Evolutionary conservation across 2,329 filamentous ascomycete species (phyloP).

Genomic region (Ophiosphaerella korrae): DNA sequence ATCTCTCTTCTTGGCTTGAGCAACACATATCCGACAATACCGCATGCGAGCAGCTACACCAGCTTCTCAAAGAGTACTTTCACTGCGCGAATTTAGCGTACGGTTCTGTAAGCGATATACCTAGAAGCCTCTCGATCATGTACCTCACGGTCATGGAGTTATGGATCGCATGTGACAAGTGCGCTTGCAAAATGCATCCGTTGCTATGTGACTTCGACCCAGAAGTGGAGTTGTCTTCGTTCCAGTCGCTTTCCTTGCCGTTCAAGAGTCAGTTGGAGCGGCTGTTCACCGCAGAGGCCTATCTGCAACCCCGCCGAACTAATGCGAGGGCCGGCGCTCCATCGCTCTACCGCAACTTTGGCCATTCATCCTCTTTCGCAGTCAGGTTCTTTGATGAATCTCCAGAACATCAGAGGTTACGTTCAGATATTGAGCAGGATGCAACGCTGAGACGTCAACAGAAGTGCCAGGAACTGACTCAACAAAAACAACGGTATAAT

Average conservation of each 20-base stretch:
- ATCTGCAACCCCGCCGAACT: slow-evolving; percentile 47
- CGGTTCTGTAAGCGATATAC: slow-evolving; percentile 46
- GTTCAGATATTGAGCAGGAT: slow-evolving; percentile 44
- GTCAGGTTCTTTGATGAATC: slow-evolving; percentile 57
- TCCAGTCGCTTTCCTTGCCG: slow-evolving; percentile 55
- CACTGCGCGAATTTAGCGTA: slow-evolving; percentile 15
- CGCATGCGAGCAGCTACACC: slow-evolving; percentile 27
- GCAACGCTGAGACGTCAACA: slow-evolving; percentile 37
- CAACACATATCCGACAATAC: slow-evolving; percentile 15
- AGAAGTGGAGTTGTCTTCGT: slow-evolving; percentile 47
- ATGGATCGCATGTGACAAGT: slow-evolving; percentile 63
- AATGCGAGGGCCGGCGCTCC: slow-evolving; percentile 18
- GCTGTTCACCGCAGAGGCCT: slow-evolving; percentile 52
- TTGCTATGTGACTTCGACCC: slow-evolving; percentile 56
- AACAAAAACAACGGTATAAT: slow-evolving; percentile 10
- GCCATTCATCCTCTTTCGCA: slow-evolving; percentile 49
- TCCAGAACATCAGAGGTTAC: slow-evolving; percentile 43
- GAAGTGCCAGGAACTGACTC: slow-evolving; percentile 22
- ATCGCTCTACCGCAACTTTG: slow-evolving; percentile 48
- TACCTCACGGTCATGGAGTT: slow-evolving; percentile 61
- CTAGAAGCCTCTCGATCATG: slow-evolving; percentile 59
- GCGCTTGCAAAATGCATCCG: slow-evolving; percentile 44
- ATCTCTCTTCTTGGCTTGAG: slow-evolving; percentile 49
- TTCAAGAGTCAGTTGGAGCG: slow-evolving; percentile 52
- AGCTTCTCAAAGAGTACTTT: slow-evolving; percentile 7